Base-by-base conservation (phyloP, 352 stramenopile genomes). In the Globisporangium nunn region DNA sequence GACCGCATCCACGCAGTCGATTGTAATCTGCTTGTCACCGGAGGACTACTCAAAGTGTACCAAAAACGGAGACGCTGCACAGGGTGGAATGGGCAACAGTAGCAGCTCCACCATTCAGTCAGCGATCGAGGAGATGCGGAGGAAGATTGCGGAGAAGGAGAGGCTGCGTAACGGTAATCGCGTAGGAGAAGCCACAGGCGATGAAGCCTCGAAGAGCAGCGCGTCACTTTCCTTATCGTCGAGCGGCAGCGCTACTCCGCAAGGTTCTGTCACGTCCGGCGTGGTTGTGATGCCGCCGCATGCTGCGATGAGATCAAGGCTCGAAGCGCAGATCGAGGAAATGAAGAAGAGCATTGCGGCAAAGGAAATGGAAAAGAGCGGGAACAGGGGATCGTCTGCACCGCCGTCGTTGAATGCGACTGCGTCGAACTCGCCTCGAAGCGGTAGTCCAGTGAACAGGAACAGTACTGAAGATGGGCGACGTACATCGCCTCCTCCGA, bases 1-100 rank as follows among this genome's bases (percentile, higher is more conserved):
- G 50, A 91, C 80, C n/a, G 82, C 80, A 2, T 70, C 68, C 18
- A 74, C 66, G 12, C 78, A 93, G 64, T 88, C 77, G 12, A 17
- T 89, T 17, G 78, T 93, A 49, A 91, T 93, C 57, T 68, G 64
- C 2, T 54, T 93, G 17, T 80, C 61, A 3, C 56, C 66, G 14
- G 76, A 85, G 33, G 81, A 91, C 50, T 82, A 71, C 48, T 40
- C 43, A 41, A 71, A 56, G 18, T 64, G 28, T 31, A 67, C 44
- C 15, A 54, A 63, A 31, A 52, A 53, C 59, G 53, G 48, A 35
- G 61, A 65, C 3, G 17, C n/a, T n/a, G n/a, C 50, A 60, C 15
- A 56, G 30, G 18, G 30, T 1, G 30, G 31, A 23, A 30, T 30
- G 0, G 23, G 23, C 41, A 45, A 7, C 14, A 55, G 41, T 17